Evolutionary conservation across 305 asterid genomes (phyloP).

Genomic region (Fraxinus velutina): DNA sequence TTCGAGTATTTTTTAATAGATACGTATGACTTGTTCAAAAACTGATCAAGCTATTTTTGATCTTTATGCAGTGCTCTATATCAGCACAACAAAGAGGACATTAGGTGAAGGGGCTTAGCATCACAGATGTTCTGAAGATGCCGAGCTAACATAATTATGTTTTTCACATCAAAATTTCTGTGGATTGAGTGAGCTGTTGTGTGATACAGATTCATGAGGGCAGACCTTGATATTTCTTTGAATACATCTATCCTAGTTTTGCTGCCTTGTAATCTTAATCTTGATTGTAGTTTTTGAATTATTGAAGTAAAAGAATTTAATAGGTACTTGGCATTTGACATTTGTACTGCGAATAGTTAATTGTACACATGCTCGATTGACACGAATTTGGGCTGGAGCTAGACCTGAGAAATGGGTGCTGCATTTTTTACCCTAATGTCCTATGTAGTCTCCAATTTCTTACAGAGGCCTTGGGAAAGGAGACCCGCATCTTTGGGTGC

Average conservation of each 20-base stretch:
- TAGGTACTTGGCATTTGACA: background rate
- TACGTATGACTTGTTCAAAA: background rate
- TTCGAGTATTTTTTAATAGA: background rate
- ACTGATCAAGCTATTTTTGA: background rate
- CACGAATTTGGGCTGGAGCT: background rate
- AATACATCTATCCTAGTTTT: background rate
- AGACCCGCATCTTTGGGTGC: background rate
- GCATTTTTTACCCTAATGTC: background rate
- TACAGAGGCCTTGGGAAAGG: background rate
- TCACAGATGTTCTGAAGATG: background rate
- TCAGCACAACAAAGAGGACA: constrained; percentile 85
- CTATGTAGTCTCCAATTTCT: background rate
- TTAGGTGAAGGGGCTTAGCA: constrained; percentile 78
- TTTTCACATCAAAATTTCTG: background rate
- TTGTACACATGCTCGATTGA: background rate
- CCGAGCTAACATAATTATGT: background rate
- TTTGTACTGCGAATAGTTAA: background rate
- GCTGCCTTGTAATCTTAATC: background rate
- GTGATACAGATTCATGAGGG: background rate
- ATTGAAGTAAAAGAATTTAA: background rate
- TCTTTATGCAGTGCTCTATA: constrained; percentile 62
- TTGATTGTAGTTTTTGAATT: background rate
- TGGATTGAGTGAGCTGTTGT: background rate
- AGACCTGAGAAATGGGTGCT: background rate
- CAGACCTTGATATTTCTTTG: background rate